A percentile compares a stretch with the other conserved stretches of the same genome.
Conservation (phyloP, 83 land plant genomes). For the Diphasiastrum complanatum region DNA sequence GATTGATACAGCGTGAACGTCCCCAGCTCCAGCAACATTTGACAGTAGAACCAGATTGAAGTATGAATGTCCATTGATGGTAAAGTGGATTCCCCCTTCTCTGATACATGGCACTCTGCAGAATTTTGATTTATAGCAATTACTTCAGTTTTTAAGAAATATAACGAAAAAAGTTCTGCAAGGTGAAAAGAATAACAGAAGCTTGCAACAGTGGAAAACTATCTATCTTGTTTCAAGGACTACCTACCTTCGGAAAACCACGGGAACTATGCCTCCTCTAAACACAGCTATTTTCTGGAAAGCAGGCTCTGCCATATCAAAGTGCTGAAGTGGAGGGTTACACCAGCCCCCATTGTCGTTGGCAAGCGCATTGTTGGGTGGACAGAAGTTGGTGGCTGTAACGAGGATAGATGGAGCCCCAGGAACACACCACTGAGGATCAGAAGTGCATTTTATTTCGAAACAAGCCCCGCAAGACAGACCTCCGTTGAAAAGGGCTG, state of each 20-base stretch:
- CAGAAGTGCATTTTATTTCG: conserved; percentile 25
- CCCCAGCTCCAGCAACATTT: conserved; percentile 43
- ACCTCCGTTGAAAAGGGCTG: conserved; percentile 40
- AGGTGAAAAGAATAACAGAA: background rate
- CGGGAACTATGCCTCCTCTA: conserved; percentile 35
- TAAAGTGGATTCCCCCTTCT: conserved; percentile 34
- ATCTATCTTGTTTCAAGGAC: background rate
- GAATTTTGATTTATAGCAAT: background rate
- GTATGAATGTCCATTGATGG: conserved; percentile 32
- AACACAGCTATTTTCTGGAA: conserved; percentile 26
- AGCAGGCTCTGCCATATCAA: conserved; percentile 32
- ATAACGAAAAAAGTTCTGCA: background rate
- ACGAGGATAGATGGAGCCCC: conserved; percentile 20
- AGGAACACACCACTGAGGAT: conserved; percentile 21
- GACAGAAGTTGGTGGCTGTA: conserved; percentile 44
- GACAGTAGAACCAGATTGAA: conserved; percentile 37
- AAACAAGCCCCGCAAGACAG: conserved; percentile 35
- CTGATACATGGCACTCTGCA: conserved; percentile 29
- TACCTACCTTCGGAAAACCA: conserved; percentile 28
- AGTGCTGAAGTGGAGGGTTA: conserved; percentile 34
- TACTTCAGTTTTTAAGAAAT: background rate
- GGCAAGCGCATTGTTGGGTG: conserved; percentile 23
- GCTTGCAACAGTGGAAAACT: background rate
- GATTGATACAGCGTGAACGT: conserved; percentile 22
- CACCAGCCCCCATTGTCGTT: conserved; percentile 44